Percentiles rank a stretch among this genome's conserved stretches.
Conservation (phyloP, 495 filamentous ascomycete genomes). For the Annulohypoxylon bovei region DNA sequence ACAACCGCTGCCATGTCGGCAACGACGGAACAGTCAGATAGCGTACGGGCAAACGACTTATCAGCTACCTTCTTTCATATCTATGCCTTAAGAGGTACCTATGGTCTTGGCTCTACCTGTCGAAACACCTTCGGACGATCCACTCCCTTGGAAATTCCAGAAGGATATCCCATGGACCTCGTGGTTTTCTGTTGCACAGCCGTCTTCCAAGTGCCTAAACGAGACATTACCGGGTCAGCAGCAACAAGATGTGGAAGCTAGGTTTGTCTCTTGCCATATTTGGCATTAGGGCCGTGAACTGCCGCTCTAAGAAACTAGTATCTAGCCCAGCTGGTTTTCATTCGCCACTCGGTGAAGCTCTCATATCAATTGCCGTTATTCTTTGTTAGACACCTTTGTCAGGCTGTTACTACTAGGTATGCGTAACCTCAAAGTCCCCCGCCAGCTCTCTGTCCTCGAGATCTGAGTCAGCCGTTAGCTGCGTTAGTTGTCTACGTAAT, state of each 20-base stretch:
- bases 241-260: constrained; percentile 16
- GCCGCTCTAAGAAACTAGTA: constrained; percentile 2
- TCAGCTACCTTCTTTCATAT: constrained; percentile 13
- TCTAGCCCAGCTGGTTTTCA: neutral
- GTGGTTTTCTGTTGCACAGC: constrained; percentile 17
- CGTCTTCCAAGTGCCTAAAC: constrained; percentile 7
- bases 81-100: constrained; percentile 5
- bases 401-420: neutral
- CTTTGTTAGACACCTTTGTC: neutral
- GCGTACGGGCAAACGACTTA: constrained; percentile 16
- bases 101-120: neutral
- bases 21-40: constrained; percentile 31
- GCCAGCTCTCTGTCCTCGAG: neutral
- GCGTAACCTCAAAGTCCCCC: neutral
- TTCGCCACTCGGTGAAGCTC: constrained; percentile 29
- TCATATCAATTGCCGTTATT: neutral
- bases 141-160: constrained; percentile 10
- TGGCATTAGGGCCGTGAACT: constrained; percentile 12
- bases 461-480: constrained; percentile 24
- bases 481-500: neutral
- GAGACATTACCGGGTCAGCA: neutral
- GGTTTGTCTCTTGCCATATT: constrained; percentile 18
- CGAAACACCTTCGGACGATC: neutral
- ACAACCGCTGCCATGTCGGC: constrained; percentile 27
- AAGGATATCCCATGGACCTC: neutral